A percentile compares a stretch with the other conserved stretches of the same genome.
Evolutionary conservation across 2,329 filamentous ascomycete genomes (phyloP).

Genomic region (Cryphonectria naterciae): DNA sequence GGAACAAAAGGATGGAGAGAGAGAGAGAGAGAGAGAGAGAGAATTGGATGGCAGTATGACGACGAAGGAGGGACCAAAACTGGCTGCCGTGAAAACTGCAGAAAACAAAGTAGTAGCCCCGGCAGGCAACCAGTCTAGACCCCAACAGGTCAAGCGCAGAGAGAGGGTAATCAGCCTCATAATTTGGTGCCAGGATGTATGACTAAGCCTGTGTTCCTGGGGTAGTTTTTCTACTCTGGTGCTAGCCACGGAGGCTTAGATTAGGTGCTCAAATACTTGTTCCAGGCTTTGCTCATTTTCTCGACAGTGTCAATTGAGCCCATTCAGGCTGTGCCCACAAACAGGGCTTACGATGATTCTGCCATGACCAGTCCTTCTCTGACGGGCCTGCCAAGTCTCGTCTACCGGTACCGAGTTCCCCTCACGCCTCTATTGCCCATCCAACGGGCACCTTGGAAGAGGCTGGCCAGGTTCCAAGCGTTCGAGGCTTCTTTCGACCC

Average conservation of each 20-base stretch:
- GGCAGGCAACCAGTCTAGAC: constrained; percentile 11
- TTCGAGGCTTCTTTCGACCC: constrained; percentile 55
- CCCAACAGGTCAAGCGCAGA: background rate
- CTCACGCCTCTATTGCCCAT: constrained; percentile 13
- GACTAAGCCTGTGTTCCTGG: constrained; percentile 12
- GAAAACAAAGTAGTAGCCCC: background rate
- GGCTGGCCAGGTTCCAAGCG: constrained; percentile 46
- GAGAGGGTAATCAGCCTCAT: constrained; percentile 4
- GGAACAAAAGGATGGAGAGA: background rate
- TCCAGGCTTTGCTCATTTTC: background rate
- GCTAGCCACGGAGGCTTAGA: background rate
- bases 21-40: background rate
- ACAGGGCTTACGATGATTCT: constrained; percentile 14
- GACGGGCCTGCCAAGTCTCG: constrained; percentile 19
- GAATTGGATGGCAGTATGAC: background rate
- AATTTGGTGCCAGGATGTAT: background rate
- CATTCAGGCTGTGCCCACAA: background rate
- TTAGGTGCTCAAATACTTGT: background rate
- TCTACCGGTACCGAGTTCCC: constrained; percentile 2
- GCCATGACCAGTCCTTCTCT: constrained; percentile 18
- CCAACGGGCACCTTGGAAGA: constrained; percentile 27
- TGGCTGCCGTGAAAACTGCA: constrained; percentile 7
- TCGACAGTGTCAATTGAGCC: background rate
- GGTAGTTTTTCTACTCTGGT: background rate
- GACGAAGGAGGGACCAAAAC: background rate